Evolutionary conservation across 176 grass and related monocot genomes (phyloP).

Genomic region (Carex littledalei): DNA sequence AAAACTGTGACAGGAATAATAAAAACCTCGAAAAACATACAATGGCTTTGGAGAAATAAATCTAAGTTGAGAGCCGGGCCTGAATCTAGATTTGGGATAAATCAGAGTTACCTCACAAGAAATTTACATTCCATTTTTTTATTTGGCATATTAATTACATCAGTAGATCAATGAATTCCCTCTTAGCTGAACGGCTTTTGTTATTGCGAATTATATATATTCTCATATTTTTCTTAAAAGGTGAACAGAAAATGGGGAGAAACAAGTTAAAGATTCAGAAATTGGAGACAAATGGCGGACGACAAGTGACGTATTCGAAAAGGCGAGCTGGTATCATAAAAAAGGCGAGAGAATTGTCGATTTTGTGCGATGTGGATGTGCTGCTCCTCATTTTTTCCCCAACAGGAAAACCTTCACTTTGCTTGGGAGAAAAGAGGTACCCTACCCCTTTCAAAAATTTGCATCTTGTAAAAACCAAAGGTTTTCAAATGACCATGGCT

Average conservation of each 20-base stretch:
- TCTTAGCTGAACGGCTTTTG: neutral
- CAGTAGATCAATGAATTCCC: neutral
- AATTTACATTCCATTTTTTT: too few species aligned
- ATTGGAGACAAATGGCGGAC: constrained; percentile 13
- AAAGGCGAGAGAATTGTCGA: constrained; percentile 35
- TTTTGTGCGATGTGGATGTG: constrained; percentile 41
- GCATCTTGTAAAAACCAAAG: neutral
- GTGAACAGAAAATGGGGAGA: constrained; percentile 26
- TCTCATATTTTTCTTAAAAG: neutral
- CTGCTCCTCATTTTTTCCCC: constrained; percentile 38
- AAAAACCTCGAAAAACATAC: too few species aligned
- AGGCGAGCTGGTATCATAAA: constrained; percentile 29
- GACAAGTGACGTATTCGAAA: constrained; percentile 42
- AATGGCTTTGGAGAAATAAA: too few species aligned
- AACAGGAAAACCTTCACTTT: constrained; percentile 28
- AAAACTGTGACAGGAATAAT: too few species aligned
- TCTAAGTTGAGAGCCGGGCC: too few species aligned
- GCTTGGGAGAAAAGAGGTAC: constrained; percentile 32
- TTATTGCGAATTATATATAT: neutral
- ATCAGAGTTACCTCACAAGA: too few species aligned
- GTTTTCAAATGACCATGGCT: too few species aligned
- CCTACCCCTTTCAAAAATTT: neutral
- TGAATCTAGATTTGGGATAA: too few species aligned
- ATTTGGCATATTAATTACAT: neutral
- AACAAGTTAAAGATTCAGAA: constrained; percentile 36